phyloP scores from a whole-genome alignment of 2,329 filamentous ascomycete genomes.

The Sporothrix globosa region DNA sequence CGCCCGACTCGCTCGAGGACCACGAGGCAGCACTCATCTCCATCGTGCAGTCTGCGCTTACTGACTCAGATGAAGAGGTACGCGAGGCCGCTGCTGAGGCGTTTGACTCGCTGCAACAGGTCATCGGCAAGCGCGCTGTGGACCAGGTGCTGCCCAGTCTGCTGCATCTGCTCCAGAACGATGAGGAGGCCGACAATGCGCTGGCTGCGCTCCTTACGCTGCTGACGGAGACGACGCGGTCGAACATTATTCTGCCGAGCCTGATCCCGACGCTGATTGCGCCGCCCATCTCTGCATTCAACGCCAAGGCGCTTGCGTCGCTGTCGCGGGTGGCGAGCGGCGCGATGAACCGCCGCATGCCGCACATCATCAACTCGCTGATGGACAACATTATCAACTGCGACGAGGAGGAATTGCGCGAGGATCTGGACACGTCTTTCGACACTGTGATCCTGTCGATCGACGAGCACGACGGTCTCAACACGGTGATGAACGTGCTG shows the following conservation, averaged over 20 bases:
- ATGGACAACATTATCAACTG: slow-evolving; percentile 88
- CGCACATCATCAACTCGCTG: slow-evolving; percentile 87
- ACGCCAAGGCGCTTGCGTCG: slow-evolving; percentile 90
- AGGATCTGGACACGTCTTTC: slow-evolving; percentile 78
- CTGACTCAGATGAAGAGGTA: slow-evolving; percentile 86
- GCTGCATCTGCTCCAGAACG: slow-evolving; percentile 82
- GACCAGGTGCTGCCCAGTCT: slow-evolving; percentile 94
- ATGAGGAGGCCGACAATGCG: slow-evolving; percentile 87
- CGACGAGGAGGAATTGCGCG: slow-evolving; percentile 71
- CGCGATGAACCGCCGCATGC: slow-evolving; percentile 87
- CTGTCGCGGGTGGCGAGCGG: slow-evolving; percentile 87
- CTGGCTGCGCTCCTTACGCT: slow-evolving; percentile 90
- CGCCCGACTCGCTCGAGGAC: slow-evolving; percentile 84
- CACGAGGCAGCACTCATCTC: slow-evolving; percentile 95
- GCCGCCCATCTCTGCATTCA: slow-evolving; percentile 89
- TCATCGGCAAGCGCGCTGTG: slow-evolving; percentile 90
- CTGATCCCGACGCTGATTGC: slow-evolving; percentile 91
- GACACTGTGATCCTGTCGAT: slow-evolving; percentile 89
- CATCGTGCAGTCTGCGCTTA: slow-evolving; percentile 88
- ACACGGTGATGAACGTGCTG: slow-evolving; percentile 93
- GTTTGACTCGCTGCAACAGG: slow-evolving; percentile 91
- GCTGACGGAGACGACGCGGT: slow-evolving; percentile 88
- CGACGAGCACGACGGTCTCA: slow-evolving; percentile 93
- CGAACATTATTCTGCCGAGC: slow-evolving; percentile 95
- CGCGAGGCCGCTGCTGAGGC: slow-evolving; percentile 95